Base-by-base conservation (phyloP, 2,329 filamentous ascomycete genomes). In the Colletotrichum sp. region DNA sequence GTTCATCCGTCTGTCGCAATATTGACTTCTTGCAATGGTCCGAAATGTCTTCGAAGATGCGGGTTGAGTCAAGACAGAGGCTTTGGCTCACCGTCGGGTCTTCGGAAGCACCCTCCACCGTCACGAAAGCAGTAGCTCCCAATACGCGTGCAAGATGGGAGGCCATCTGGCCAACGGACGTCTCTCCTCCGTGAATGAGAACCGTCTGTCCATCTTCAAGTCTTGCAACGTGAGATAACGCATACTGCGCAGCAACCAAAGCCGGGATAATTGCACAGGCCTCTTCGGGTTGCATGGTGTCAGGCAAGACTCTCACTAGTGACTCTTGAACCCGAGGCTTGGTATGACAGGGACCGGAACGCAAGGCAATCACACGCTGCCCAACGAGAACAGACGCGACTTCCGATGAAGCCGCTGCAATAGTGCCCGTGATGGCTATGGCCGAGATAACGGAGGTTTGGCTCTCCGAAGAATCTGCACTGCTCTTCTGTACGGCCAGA, bases 121-220 rank as follows among this genome's bases (percentile, higher is more conserved):
- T 84, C 8, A 71, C 78, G 38, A 80, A 81, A 14, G 84, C 78
- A 30, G 81, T 77, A 2, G 83, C 83, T 2, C 82, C 83, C 5
- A 80, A 62, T 7, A 75, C 59, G 32, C 80, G 77, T 1, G 80
- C 80, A 0, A 86, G 64, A 4, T 75, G 75, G 21, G 85, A 83
- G 0, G 82, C 81, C 1, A 84, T 83, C 66, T 83, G 81, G 4
- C 85, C 85, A 9, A 86, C 71, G 8, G 79, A 83, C 7, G 84
- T 83, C 7, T 84, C 78, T 3, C 79, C 84, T 3, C 81, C 78
- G 56, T 85, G 84, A 8, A 86, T 83, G 1, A 86, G 73, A 1
- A 86, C 74, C 0, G 77, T 79, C 61, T 86, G 81, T 0, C 81
- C 81, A 2, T 70, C 66, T 24, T 77, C 52, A 2, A 86, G 75